Evolutionary conservation across 2,329 filamentous ascomycete genomes (phyloP).

Genomic region (Colletotrichum musicola): DNA sequence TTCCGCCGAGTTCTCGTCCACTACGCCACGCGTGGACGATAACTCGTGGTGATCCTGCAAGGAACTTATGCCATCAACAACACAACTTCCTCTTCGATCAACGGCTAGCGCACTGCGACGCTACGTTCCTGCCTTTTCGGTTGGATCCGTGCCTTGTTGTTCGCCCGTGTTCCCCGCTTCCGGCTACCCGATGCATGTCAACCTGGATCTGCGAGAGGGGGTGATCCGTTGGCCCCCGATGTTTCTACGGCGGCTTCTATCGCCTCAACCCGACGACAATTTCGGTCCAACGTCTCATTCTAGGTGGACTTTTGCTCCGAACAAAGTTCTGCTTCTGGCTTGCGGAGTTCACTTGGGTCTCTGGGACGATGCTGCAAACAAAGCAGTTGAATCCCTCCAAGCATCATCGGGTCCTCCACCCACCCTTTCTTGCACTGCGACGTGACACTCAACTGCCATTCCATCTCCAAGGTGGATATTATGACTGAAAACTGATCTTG

Average conservation of each 20-base stretch:
- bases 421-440: no score
- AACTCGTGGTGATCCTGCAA: background rate
- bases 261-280: background rate
- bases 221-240: background rate
- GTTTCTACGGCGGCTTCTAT: background rate
- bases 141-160: slow-evolving; percentile 7
- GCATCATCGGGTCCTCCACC: no score
- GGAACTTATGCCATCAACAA: background rate
- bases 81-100: slow-evolving; percentile 13
- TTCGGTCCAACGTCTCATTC: no score
- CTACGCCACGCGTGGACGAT: background rate
- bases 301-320: no score
- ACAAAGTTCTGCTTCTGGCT: no score
- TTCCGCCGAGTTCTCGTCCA: background rate
- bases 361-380: no score
- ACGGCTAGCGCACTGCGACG: slow-evolving; percentile 6
- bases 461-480: no score
- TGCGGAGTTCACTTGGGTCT: no score
- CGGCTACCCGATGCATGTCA: background rate
- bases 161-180: background rate
- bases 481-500: no score
- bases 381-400: no score
- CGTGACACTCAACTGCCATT: no score
- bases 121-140: slow-evolving; percentile 26
- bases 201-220: background rate